A percentile compares a stretch with the other conserved stretches of the same genome.
Conservation (phyloP, 2,329 filamentous ascomycete genomes). For the Aspergillus ochraceoroseus region DNA sequence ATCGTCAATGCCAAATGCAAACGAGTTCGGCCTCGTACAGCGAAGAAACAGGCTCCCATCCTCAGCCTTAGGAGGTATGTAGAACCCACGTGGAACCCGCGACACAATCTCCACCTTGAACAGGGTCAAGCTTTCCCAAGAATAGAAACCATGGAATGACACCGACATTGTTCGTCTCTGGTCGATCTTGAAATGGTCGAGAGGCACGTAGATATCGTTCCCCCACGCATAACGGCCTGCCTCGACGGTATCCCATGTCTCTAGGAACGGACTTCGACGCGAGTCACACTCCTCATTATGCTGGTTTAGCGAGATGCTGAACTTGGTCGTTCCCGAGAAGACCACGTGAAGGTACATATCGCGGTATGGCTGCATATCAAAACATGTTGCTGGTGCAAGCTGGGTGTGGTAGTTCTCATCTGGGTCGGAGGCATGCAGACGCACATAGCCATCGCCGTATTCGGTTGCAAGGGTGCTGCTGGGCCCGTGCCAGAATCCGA, state of each 20-base stretch:
- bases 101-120: constrained; percentile 58
- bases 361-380: constrained; percentile 52
- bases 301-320: constrained; percentile 62
- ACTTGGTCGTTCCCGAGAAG: constrained; percentile 58
- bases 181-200: constrained; percentile 62
- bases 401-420: constrained; percentile 61
- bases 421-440: constrained; percentile 55
- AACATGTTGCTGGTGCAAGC: constrained; percentile 50
- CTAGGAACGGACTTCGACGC: constrained; percentile 55
- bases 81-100: constrained; percentile 49
- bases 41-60: constrained; percentile 58
- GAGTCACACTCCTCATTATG: constrained; percentile 59
- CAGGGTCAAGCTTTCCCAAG: constrained; percentile 47
- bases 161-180: constrained; percentile 54
- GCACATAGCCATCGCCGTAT: constrained; percentile 51
- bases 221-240: constrained; percentile 55
- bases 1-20: constrained; percentile 69
- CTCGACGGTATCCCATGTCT: constrained; percentile 64
- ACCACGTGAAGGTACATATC: constrained; percentile 61
- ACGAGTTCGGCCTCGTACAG: constrained; percentile 64
- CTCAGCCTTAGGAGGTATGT: constrained; percentile 56
- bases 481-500: constrained; percentile 62
- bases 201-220: constrained; percentile 60
- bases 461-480: constrained; percentile 55
- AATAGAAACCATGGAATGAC: constrained; percentile 62